Evolutionary conservation across 805 yeast genomes (phyloP), one percentile per base, ranked within the genome.

Genomic region (Zygosaccharomyces pseudorouxii): DNA sequence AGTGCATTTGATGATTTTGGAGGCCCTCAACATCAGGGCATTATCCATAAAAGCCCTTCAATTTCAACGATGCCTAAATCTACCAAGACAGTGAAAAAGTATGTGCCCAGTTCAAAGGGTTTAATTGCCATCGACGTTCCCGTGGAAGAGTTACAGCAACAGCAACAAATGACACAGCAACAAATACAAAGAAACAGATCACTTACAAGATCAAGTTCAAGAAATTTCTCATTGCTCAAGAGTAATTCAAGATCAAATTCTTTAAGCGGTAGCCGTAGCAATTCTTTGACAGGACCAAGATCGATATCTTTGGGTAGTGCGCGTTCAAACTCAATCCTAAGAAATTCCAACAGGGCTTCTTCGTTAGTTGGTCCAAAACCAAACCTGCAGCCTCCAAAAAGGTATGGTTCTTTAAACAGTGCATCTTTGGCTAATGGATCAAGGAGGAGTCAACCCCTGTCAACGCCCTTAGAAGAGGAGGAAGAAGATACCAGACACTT

Each of bases 21-120:
- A 18, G 69, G 68, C 12, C 54, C 59, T 22, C 64, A 63, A 46
- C 53, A 59, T 14, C 48, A 48, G 25, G 59, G 60, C 22, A 36
- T 71, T 63, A 27, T 64, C 55, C 50, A 63, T 55, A 45, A 64
- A 50, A 55, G 38, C 51, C 60, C 18, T 53, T 59, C 38, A 53
- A 57, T 33, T 35, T 53, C 37, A 53, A 58, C 53, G 38, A 48
- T 45, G 42, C 56, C 53, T 45, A 14, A 14, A 14, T 7, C 20
- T 33, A 19, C 20, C 11, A 76, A 70, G 47, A 82, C 77, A 68
- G 76, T 84, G 8, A 83, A 81, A 55, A 82, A 79, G 53, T 85
- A 84, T 67, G 74, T 85, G 40, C 92, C 93, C 2, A 82, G 89
- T 1, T 81, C 86, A 3, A 74, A 79, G 56, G 93, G 93, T 11